Evolutionary conservation across 805 yeast species (phyloP).

Genomic region (Clavispora santaluciae): DNA sequence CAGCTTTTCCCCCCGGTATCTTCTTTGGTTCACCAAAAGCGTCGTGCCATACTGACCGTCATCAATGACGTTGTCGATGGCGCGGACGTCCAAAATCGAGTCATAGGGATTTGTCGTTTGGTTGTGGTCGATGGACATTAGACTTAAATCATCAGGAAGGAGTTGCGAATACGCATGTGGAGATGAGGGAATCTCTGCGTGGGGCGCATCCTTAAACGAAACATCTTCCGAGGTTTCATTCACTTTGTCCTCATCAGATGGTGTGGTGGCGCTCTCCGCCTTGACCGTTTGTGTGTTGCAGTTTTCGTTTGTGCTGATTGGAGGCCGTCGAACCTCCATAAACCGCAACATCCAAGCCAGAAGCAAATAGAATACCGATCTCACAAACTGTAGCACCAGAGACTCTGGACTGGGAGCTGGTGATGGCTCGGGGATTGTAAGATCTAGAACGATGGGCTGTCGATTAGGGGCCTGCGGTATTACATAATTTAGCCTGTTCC

Average conservation of each 20-base stretch:
- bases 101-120: constrained; percentile 6
- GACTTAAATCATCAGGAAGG: not conserved
- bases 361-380: not conserved
- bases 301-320: no score
- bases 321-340: not conserved
- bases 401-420: not conserved
- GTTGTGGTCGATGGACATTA: not conserved
- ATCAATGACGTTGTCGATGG: constrained; percentile 11
- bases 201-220: not conserved
- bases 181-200: not conserved
- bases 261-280: no score
- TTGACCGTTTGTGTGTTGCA: no score
- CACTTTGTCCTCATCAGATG: no score
- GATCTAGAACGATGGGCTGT: not conserved
- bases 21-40: not conserved
- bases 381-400: not conserved
- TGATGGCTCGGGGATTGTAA: not conserved
- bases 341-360: not conserved
- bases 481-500: not conserved
- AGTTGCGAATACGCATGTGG: not conserved
- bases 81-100: constrained; percentile 11
- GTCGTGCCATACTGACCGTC: constrained; percentile 14
- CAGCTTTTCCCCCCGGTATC: not conserved
- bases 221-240: not conserved
- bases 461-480: not conserved